Percentiles rank a stretch among this genome's conserved stretches.
Evolutionary conservation across 805 yeast species (phyloP).

Genomic region (Wickerhamomyces mucosus): DNA sequence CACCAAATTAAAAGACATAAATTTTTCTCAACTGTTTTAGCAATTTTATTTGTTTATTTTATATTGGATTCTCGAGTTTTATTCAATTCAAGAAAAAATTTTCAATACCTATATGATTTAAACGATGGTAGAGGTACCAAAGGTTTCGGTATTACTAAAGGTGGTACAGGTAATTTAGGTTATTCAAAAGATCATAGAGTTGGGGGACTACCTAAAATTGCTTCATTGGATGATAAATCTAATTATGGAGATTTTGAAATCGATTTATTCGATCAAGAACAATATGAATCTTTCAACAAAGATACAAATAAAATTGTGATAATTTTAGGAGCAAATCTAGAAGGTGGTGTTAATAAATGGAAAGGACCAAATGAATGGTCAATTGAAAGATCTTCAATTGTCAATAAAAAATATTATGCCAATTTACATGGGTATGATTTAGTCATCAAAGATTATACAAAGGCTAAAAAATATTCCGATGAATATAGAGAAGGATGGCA

Average conservation of each 20-base stretch:
- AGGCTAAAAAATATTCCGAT: constrained; percentile 37
- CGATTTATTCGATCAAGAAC: constrained; percentile 3
- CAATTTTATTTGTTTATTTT: too few species aligned
- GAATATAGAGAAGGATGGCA: constrained; percentile 41
- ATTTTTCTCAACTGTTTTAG: too few species aligned
- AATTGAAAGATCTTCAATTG: constrained; percentile 36
- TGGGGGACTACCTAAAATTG: constrained; percentile 19
- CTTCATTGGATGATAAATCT: constrained; percentile 9
- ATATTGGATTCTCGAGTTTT: too few species aligned
- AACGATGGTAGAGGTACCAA: constrained; percentile 14
- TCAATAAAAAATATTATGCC: constrained; percentile 40
- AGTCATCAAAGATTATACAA: constrained; percentile 35
- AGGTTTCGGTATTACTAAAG: constrained; percentile 19
- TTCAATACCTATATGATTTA: constrained; percentile 11
- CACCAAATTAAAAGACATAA: too few species aligned
- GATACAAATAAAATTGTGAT: constrained; percentile 25
- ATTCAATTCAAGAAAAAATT: too few species aligned
- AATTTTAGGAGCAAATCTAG: constrained; percentile 30
- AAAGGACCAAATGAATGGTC: constrained; percentile 33
- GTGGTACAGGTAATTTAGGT: constrained; percentile 19
- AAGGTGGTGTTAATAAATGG: constrained; percentile 31
- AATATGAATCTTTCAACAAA: constrained; percentile 4
- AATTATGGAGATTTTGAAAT: constrained; percentile 9
- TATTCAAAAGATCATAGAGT: constrained; percentile 13
- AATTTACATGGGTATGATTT: constrained; percentile 38